Evolutionary conservation across 164 flowering plant species (phyloP).

Genomic region (Tinospora cordifolia): DNA sequence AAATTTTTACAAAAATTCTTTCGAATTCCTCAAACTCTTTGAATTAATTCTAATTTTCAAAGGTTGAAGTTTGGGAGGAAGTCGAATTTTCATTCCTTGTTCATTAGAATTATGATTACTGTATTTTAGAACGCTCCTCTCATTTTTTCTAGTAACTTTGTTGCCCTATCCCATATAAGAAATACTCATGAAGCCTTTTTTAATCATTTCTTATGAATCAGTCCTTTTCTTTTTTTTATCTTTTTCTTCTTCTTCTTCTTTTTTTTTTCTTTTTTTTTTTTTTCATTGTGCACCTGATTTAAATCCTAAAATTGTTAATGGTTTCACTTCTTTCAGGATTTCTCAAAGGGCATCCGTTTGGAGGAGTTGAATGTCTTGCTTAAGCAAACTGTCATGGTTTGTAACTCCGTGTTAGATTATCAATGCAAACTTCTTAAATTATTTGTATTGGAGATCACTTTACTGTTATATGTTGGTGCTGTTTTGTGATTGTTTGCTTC

Average conservation of each 20-base stretch:
- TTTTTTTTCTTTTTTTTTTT: no score
- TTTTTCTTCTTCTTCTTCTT: neutral
- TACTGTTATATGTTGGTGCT: neutral
- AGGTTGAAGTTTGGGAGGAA: no score
- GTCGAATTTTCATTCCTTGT: no score
- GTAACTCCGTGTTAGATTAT: slow-evolving; percentile 16
- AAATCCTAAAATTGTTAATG: slow-evolving; percentile 4
- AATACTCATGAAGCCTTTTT: neutral
- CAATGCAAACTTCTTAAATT: neutral
- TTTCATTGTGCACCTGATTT: neutral
- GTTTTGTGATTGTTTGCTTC: neutral
- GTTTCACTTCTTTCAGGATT: slow-evolving; percentile 51
- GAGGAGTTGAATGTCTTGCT: slow-evolving; percentile 82
- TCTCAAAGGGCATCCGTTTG: slow-evolving; percentile 77
- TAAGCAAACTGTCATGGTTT: slow-evolving; percentile 84
- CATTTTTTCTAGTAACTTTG: no score
- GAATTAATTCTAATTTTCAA: no score
- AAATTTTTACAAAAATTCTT: no score
- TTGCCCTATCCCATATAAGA: no score
- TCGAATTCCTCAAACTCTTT: no score
- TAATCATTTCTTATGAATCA: no score
- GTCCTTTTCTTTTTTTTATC: neutral
- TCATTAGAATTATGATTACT: no score
- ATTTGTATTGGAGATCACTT: neutral
- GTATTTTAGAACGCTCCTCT: no score